These are phyloP conservation scores for Vitis hybrid DNA, from an alignment of 177 flowering plant genomes.

Conservation along the genomic window DNA sequence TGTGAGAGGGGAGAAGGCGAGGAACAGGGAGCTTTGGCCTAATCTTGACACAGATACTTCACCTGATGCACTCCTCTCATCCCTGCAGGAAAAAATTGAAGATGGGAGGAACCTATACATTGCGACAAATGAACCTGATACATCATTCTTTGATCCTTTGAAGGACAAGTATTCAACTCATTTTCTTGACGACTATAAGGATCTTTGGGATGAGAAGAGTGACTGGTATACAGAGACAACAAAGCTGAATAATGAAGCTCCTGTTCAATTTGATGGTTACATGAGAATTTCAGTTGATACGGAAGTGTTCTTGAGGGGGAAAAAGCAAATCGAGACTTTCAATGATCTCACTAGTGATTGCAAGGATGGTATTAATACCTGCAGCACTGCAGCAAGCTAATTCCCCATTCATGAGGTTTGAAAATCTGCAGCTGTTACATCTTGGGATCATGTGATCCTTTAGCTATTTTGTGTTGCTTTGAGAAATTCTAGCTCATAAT, in stretches of 20 bases:
- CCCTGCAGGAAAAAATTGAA: slow-evolving; percentile 45
- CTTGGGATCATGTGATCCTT: slow-evolving; percentile 11
- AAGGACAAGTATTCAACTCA: slow-evolving; percentile 56
- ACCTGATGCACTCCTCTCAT: slow-evolving; percentile 45
- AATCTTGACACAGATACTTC: slow-evolving; percentile 53
- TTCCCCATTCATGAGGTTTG: neutral
- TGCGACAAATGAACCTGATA: slow-evolving; percentile 50
- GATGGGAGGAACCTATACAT: slow-evolving; percentile 53
- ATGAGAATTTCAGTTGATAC: slow-evolving; percentile 59
- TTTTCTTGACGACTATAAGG: slow-evolving; percentile 55
- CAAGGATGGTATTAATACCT: slow-evolving; percentile 54
- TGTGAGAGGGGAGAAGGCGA: slow-evolving; percentile 60
- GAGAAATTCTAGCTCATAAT: slow-evolving; percentile 7
- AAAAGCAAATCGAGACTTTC: slow-evolving; percentile 64
- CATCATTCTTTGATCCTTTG: slow-evolving; percentile 50
- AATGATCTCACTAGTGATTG: slow-evolving; percentile 59
- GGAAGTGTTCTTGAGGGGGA: slow-evolving; percentile 61
- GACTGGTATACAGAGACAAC: slow-evolving; percentile 58
- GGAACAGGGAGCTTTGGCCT: slow-evolving; percentile 56
- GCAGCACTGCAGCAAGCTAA: slow-evolving; percentile 36
- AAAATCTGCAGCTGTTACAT: neutral
- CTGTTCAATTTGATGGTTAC: slow-evolving; percentile 60
- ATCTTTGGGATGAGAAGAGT: slow-evolving; percentile 60
- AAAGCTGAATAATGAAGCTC: slow-evolving; percentile 44
- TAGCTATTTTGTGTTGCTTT: slow-evolving; percentile 15